phyloP scores from a whole-genome alignment of 129 eudicot genomes.

The Escallonia rubra region DNA sequence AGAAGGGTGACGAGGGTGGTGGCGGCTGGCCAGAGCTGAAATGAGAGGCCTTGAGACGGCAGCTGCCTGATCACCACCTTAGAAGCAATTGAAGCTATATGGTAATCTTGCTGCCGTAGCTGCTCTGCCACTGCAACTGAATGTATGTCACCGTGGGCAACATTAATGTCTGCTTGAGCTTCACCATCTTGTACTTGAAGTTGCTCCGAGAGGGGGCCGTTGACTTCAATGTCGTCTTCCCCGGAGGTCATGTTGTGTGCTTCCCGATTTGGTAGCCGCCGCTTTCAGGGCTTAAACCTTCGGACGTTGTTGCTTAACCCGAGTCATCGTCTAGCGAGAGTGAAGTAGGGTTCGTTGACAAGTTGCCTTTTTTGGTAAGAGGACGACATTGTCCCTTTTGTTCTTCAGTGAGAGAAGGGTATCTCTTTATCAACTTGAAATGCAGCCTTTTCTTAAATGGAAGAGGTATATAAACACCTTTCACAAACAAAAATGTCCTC shows the following conservation, averaged over 20 bases:
- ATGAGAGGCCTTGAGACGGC: conserved; percentile 79
- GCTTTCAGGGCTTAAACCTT: conserved; percentile 12
- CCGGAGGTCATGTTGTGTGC: conserved; percentile 8
- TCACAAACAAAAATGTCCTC: too few relatives aligned
- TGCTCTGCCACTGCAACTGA: conserved; percentile 10
- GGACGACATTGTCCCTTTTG: conserved; percentile 24
- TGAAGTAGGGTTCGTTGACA: conserved; percentile 1
- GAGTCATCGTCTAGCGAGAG: not conserved
- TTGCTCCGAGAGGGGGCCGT: conserved; percentile 35
- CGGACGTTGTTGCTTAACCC: not conserved
- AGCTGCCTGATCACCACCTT: conserved; percentile 57
- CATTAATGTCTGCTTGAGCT: not conserved
- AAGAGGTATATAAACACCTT: too few relatives aligned
- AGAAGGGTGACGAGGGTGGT: conserved; percentile 60
- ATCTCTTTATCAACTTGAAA: too few relatives aligned
- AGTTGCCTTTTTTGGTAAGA: conserved; percentile 9
- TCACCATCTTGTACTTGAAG: too few relatives aligned
- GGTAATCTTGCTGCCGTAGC: conserved; percentile 25
- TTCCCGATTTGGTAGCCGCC: conserved; percentile 1
- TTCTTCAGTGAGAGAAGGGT: too few relatives aligned
- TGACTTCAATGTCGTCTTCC: conserved; percentile 36
- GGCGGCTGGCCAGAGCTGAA: conserved; percentile 99
- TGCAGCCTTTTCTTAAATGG: too few relatives aligned
- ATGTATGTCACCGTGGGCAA: not conserved
- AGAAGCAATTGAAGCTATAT: conserved; percentile 46